These are phyloP conservation scores for Dactylellina sp. DNA, from an alignment of 2,329 filamentous ascomycete species.

Conservation along the genomic window DNA sequence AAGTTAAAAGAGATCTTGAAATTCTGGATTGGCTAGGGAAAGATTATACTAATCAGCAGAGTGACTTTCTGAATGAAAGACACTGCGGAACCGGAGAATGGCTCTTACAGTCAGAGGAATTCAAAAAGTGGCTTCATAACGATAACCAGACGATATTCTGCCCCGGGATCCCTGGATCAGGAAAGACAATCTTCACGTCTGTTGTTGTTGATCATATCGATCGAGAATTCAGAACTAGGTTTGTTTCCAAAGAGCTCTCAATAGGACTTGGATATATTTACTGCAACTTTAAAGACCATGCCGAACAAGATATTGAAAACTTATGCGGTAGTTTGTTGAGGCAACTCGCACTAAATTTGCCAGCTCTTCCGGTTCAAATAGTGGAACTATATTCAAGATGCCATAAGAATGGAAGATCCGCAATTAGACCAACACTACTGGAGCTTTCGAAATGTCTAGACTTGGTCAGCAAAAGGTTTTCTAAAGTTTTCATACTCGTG, in stretches of 20 bases:
- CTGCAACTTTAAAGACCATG: slow-evolving; percentile 15
- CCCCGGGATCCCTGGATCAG: slow-evolving; percentile 13
- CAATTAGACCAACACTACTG: neutral
- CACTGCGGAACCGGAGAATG: slow-evolving; percentile 16
- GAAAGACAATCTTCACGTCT: slow-evolving; percentile 15
- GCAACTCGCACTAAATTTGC: slow-evolving; percentile 14
- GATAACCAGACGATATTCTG: slow-evolving; percentile 11
- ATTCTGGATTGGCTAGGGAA: slow-evolving; percentile 10
- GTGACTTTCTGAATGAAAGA: neutral
- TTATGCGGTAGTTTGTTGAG: slow-evolving; percentile 5
- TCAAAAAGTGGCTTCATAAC: neutral
- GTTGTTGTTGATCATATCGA: slow-evolving; percentile 51
- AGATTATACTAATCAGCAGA: slow-evolving; percentile 12
- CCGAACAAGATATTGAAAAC: neutral
- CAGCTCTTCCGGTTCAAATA: slow-evolving; percentile 5
- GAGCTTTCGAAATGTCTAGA: neutral
- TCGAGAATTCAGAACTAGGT: neutral
- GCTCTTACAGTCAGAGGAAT: slow-evolving; percentile 1
- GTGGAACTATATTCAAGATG: slow-evolving; percentile 35
- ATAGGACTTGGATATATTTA: slow-evolving; percentile 21
- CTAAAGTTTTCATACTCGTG: slow-evolving; percentile 9
- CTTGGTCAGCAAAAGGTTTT: neutral
- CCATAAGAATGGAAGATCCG: neutral
- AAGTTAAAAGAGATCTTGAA: slow-evolving; percentile 2
- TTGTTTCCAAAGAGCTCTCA: neutral